Evolutionary conservation across 305 asterid genomes (phyloP).

Genomic region (Lippia alba): DNA sequence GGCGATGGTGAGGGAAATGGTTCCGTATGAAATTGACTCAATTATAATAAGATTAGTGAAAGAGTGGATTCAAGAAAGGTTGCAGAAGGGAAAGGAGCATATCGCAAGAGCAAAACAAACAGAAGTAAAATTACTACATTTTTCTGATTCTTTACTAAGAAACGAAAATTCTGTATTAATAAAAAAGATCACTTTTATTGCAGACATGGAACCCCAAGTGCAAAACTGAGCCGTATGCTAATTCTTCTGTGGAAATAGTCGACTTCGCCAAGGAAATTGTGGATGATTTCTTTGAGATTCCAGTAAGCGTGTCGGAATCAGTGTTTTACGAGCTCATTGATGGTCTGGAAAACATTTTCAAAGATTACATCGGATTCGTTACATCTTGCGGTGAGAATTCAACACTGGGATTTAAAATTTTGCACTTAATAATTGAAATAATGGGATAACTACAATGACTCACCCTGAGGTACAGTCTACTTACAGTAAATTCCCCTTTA

Average conservation of each 20-base stretch:
- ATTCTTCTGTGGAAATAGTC: conserved; percentile 67
- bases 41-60: conserved; percentile 51
- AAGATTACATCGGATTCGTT: conserved; percentile 66
- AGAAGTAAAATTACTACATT: conserved; percentile 54
- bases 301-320: conserved; percentile 58
- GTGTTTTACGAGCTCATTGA: conserved; percentile 58
- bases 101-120: conserved; percentile 77
- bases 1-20: conserved; percentile 77
- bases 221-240: conserved; percentile 80
- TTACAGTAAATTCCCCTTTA: no score
- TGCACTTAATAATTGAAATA: no score
- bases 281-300: conserved; percentile 71
- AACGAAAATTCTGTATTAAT: neutral
- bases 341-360: conserved; percentile 66
- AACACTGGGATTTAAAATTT: neutral
- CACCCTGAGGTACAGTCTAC: no score
- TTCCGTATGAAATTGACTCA: conserved; percentile 80
- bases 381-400: conserved; percentile 75
- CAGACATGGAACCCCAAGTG: conserved; percentile 96
- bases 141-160: neutral
- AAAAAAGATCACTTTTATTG: conserved; percentile 8
- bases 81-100: conserved; percentile 68
- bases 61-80: conserved; percentile 79
- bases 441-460: no score
- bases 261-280: conserved; percentile 61